Evolutionary conservation across 768 basidiomycete species (phyloP).

Genomic region (Amanita rimosa): DNA sequence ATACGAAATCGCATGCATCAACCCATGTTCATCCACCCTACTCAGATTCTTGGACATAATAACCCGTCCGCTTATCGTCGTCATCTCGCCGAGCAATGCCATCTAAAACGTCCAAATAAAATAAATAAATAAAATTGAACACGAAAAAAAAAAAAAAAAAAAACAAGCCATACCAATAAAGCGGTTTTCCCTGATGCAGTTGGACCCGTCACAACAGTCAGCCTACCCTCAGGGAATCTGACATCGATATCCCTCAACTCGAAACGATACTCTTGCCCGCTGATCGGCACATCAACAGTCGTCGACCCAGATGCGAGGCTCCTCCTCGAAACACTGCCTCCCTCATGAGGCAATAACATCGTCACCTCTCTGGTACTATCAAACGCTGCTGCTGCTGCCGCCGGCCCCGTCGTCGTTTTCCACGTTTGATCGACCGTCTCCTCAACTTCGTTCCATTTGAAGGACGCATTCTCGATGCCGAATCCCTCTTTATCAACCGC

Average conservation of each 20-base stretch:
- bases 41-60: constrained; percentile 58
- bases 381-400: too few species aligned
- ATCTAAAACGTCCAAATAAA: constrained; percentile 33
- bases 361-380: not conserved
- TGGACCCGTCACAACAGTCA: constrained; percentile 67
- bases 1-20: constrained; percentile 57
- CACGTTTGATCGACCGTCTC: constrained; percentile 15
- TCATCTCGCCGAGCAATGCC: constrained; percentile 68
- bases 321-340: constrained; percentile 11
- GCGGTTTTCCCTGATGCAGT: constrained; percentile 83
- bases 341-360: not conserved
- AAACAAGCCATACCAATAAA: constrained; percentile 45
- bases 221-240: constrained; percentile 57
- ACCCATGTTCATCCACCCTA: constrained; percentile 46
- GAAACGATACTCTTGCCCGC: constrained; percentile 38
- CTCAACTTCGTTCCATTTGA: constrained; percentile 50
- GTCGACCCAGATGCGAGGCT: constrained; percentile 14
- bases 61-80: constrained; percentile 34
- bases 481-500: constrained; percentile 30
- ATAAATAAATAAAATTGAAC: too few species aligned
- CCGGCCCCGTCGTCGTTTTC: constrained; percentile 7
- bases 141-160: too few species aligned
- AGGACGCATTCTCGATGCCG: constrained; percentile 45
- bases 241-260: constrained; percentile 58
- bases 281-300: constrained; percentile 11